These are phyloP conservation scores for Epichloe hybrida DNA, from an alignment of 2,329 filamentous ascomycete species.

Conservation along the genomic window DNA sequence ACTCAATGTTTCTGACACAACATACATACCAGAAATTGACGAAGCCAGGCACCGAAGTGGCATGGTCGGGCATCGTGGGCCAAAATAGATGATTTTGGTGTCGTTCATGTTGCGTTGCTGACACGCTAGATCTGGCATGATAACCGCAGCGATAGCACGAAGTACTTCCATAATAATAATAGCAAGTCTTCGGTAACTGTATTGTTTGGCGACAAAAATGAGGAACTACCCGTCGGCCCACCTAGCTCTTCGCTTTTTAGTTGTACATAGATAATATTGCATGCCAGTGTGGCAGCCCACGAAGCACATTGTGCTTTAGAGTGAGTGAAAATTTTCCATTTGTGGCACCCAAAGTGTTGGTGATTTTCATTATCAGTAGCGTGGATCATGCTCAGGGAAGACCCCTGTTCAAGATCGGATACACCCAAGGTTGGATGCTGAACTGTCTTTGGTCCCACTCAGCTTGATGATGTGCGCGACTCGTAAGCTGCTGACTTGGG, in stretches of 20 bases:
- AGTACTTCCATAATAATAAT: background rate
- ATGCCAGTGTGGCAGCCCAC: background rate
- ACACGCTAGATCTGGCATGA: background rate
- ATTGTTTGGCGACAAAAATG: background rate
- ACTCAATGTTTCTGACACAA: background rate
- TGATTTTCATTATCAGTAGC: background rate
- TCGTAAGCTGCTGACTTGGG: background rate
- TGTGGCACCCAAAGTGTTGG: background rate
- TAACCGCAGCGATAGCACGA: background rate
- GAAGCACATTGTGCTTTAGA: background rate
- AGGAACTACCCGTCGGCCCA: too few species aligned
- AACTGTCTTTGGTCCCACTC: background rate
- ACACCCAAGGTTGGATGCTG: background rate
- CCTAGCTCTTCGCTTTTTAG: too few species aligned
- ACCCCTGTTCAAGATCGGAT: background rate
- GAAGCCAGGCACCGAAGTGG: background rate
- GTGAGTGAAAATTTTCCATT: background rate
- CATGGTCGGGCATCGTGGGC: background rate
- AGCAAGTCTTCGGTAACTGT: background rate
- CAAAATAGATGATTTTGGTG: background rate
- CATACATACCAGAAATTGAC: background rate
- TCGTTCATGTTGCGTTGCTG: background rate
- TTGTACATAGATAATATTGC: background rate
- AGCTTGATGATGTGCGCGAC: background rate
- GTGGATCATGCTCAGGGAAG: background rate